Evolutionary conservation across 2,329 filamentous ascomycete genomes (phyloP), one percentile per base, ranked within the genome.

Genomic region (Talaromyces sp.): DNA sequence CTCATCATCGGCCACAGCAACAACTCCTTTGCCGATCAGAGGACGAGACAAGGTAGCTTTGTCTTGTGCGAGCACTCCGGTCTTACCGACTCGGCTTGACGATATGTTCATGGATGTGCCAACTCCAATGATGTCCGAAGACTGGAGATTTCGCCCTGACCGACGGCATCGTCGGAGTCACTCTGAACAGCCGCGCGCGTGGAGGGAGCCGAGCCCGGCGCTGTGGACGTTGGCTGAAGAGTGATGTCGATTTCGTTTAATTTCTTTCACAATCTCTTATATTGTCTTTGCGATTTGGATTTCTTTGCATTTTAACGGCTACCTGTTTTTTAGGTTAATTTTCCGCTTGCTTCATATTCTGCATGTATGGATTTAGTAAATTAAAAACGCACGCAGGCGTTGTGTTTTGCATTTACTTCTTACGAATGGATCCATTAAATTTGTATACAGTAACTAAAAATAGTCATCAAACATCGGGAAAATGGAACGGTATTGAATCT

Each of bases 161-260:
- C 66, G 69, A 56, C 66, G 69, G 6, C 72, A 75, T 66, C 66
- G 71, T 19, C 67, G 73, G 56, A 73, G 71, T 58, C 74, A 76
- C 64, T 75, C 74, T 13, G 73, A 75, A 57, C 71, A 74, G 58
- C 74, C 73, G 26, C 68, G 72, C 43, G 65, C 72, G 27, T 76
- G 74, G 74, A 71, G 68, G 43, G 66, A 69, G 46, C 74, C 73
- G 4, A 74, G 72, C 58, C 68, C 70, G 50, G 66, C 66, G 49
- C 59, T 76, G 58, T 76, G 73, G 73, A 71, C 73, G 29, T 63
- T 76, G 31, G 52, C 64, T 56, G 74, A 75, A 63, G 71, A 74
- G 53, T 65, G 54, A 52, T 27, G 5, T 6, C 14, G 10, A 35
- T 35, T 35, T n/a, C 13, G 1, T 8, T 50, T 13, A 21, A 2